Conservation (phyloP, 2,329 filamentous ascomycete genomes). For the Orbilia blumenaviensis region DNA sequence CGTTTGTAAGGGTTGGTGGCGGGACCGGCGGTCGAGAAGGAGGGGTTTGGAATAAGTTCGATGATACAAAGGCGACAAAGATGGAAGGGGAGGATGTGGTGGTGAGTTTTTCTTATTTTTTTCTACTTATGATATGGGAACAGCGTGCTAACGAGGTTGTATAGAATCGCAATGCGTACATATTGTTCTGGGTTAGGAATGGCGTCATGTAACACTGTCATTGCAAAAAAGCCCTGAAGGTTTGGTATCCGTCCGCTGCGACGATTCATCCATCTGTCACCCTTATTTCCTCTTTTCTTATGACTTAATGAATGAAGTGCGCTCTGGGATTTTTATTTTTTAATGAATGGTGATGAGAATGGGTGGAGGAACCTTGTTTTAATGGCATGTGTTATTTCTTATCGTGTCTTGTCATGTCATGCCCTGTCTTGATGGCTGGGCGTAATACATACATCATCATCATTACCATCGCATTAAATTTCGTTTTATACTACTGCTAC, state of each 20-base stretch:
- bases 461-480: too few species aligned
- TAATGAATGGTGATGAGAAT: not conserved
- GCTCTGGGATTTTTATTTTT: not conserved
- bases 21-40: slow-evolving; percentile 59
- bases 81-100: slow-evolving; percentile 57
- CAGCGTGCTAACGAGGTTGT: not conserved
- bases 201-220: slow-evolving; percentile 56
- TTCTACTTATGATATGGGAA: not conserved
- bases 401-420: not conserved
- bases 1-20: slow-evolving; percentile 71
- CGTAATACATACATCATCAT: not conserved
- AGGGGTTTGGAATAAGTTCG: slow-evolving; percentile 85
- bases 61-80: slow-evolving; percentile 69
- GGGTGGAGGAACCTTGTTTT: not conserved
- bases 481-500: too few species aligned
- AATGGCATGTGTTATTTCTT: not conserved
- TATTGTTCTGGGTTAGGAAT: slow-evolving; percentile 58
- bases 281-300: too few species aligned
- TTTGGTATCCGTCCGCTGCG: too few species aligned
- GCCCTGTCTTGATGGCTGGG: not conserved
- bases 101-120: slow-evolving; percentile 50
- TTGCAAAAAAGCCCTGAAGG: not conserved
- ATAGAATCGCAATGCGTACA: slow-evolving; percentile 57
- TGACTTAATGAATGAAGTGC: not conserved
- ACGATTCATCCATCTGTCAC: too few species aligned